Conservation (phyloP, 2,329 filamentous ascomycete species). For the Aspergillus piperis region DNA sequence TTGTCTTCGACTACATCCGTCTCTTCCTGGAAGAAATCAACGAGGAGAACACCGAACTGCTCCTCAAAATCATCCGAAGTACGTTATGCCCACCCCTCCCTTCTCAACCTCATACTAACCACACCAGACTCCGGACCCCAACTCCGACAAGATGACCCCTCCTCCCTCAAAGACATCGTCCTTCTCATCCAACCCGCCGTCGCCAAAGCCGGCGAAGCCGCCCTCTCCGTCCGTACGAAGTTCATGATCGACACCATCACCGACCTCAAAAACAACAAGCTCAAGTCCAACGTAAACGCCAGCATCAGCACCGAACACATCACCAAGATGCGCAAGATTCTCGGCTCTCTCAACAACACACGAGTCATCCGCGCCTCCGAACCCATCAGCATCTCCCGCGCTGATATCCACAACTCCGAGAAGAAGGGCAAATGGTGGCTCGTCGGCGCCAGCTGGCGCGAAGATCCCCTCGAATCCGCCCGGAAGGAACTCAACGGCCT, state of each 20-base stretch:
- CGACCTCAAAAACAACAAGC: constrained; percentile 89
- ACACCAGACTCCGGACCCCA: constrained; percentile 69
- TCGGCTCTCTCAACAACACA: constrained; percentile 71
- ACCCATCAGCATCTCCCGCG: constrained; percentile 76
- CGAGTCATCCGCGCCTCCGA: constrained; percentile 71
- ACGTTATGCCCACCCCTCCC: constrained; percentile 19
- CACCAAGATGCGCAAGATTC: constrained; percentile 81
- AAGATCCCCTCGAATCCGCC: constrained; percentile 41
- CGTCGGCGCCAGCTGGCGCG: constrained; percentile 85
- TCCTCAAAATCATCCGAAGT: constrained; percentile 79
- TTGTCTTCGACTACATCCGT: constrained; percentile 90
- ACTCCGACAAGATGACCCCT: constrained; percentile 83
- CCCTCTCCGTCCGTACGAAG: constrained; percentile 81
- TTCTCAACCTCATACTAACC: not conserved
- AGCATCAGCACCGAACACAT: constrained; percentile 77
- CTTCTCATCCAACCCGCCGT: constrained; percentile 73
- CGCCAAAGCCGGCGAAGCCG: constrained; percentile 65
- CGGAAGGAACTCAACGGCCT: constrained; percentile 33
- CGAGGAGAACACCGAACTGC: constrained; percentile 83
- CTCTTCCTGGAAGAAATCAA: constrained; percentile 72
- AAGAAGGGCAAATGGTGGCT: constrained; percentile 98
- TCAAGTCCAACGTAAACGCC: constrained; percentile 73
- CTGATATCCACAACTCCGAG: constrained; percentile 79
- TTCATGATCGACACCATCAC: constrained; percentile 98
- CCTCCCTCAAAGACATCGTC: constrained; percentile 85